Evolutionary conservation across 257 asterid genomes (phyloP), one percentile per base, ranked within the genome.

Genomic region (Solanum rostratum): DNA sequence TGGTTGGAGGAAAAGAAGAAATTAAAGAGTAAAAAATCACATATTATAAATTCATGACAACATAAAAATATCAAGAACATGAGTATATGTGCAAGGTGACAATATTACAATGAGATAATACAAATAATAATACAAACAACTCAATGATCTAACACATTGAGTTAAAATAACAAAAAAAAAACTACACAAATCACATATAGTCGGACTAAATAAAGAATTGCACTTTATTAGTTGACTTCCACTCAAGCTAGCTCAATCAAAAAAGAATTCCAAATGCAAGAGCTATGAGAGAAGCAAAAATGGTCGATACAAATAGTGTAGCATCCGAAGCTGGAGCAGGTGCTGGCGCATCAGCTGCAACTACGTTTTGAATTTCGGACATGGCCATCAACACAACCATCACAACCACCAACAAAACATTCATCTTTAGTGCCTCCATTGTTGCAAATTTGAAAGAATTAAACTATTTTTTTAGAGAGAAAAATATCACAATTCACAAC

Each of bases 381-480:
- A 87, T 24, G 0, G 89, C 88, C 60, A 90, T 55, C 85, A 88
- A 7, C 85, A 91, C 87, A 46, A 89, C 66, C 84, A 90, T 62
- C 6, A 86, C 63, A 1, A 88, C 90, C 6, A 87, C 85, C 62
- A 90, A 12, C 30, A 89, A 45, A 2, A 78, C 66, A 84, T 91
- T 92, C 89, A 89, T 89, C 89, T 88, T 89, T 93, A 87, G 83
- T 46, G 93, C 93, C 79, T 86, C 94, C 95, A 91, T 93, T 82
- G 55, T 8, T 13, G 4, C 20, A 30, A 9, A 29, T 24, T 86
- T 8, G 0, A 27, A 80, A 11, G 9, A 12, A 20, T 14, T 50
- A 33, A 57, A 76, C 13, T 24, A 12, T 5, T 5, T 83, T 46
- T 70, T 43, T 16, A 57, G 46, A 24, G 20, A 30, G 4, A 22